phyloP scores from a whole-genome alignment of 140 eudicot species.

The Anethum foeniculum region DNA sequence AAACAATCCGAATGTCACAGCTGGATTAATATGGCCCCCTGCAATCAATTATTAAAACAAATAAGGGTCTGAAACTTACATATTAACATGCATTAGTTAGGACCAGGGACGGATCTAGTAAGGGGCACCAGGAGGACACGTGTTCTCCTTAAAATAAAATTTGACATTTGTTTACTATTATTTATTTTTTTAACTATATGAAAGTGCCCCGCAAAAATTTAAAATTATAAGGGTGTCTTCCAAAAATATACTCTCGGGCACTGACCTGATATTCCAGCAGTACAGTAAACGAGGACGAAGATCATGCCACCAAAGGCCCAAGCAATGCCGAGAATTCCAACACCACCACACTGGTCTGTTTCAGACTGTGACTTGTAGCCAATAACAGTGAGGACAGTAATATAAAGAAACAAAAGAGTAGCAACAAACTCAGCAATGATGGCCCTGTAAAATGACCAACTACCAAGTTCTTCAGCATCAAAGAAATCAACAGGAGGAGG shows the following conservation, averaged over 20 bases:
- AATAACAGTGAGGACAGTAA: slow-evolving; percentile 1
- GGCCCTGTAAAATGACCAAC: slow-evolving; percentile 11
- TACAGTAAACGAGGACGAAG: slow-evolving; percentile 12
- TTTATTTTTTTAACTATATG: no score
- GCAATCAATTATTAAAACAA: not conserved
- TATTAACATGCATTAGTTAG: not conserved
- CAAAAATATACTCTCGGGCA: not conserved
- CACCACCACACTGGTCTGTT: slow-evolving; percentile 10
- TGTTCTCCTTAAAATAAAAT: no score
- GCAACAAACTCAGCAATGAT: not conserved
- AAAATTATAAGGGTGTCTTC: no score
- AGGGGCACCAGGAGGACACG: no score
- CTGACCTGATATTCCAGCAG: slow-evolving; percentile 9
- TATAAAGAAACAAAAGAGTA: not conserved
- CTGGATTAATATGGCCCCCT: slow-evolving; percentile 13
- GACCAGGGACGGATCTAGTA: no score
- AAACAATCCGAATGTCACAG: slow-evolving; percentile 11
- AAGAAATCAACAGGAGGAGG: slow-evolving; percentile 8
- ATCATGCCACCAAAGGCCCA: slow-evolving; percentile 15
- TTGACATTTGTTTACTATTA: no score
- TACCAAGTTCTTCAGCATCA: not conserved
- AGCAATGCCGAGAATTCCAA: slow-evolving; percentile 9
- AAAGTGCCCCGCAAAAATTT: no score
- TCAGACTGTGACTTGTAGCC: slow-evolving; percentile 11
- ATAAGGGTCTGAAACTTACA: not conserved